Conservation (phyloP, 768 basidiomycete genomes). For the Pleurotus tuoliensis region DNA sequence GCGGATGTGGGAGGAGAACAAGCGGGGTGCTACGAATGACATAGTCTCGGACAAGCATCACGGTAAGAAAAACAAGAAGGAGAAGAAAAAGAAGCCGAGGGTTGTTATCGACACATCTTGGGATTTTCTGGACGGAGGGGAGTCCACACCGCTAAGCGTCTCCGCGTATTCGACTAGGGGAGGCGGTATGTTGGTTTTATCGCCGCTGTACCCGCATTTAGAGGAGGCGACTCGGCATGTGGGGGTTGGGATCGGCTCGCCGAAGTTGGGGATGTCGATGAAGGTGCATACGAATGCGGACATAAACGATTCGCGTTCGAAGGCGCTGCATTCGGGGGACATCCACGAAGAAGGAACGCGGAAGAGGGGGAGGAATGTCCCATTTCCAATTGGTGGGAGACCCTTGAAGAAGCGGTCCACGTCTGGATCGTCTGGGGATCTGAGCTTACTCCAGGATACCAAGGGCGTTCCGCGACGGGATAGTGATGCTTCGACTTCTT, state of each 20-base stretch:
- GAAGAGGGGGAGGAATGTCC: not conserved
- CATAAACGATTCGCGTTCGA: not conserved
- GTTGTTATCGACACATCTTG: conserved; percentile 4
- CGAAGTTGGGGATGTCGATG: not conserved
- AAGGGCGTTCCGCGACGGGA: not conserved
- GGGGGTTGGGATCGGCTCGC: not conserved
- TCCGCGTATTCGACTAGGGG: not conserved
- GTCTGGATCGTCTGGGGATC: no score
- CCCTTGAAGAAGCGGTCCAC: not conserved
- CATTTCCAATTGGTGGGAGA: not conserved
- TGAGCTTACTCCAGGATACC: no score
- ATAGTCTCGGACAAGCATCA: not conserved
- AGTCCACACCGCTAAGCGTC: not conserved
- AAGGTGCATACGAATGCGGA: not conserved
- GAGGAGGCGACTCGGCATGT: no score
- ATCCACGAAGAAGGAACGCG: not conserved
- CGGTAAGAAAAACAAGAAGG: conserved; percentile 8
- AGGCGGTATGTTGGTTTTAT: not conserved
- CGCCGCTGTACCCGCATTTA: not conserved
- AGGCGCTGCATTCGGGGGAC: not conserved
- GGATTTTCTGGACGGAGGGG: conserved; percentile 2
- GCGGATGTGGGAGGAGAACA: not conserved
- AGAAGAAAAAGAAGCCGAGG: not conserved
- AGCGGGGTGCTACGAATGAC: not conserved
- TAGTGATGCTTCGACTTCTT: not conserved